Percentiles rank a stretch among this genome's conserved stretches.
These are phyloP conservation scores for Conoideocrella luteorostrata DNA, from an alignment of 2,329 filamentous ascomycete species.

Conservation along the genomic window DNA sequence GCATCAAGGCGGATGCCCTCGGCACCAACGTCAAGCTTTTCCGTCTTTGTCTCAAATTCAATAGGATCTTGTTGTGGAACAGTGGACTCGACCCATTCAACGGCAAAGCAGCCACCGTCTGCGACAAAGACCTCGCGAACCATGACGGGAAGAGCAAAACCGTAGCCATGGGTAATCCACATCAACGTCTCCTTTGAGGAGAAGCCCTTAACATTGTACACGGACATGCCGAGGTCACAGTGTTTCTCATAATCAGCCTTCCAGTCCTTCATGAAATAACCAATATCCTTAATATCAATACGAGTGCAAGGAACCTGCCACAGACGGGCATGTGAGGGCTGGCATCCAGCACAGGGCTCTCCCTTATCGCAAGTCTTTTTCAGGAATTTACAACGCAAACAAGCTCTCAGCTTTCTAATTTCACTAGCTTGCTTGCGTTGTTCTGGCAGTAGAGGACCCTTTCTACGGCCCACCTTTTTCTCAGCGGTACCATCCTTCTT, in stretches of 20 bases:
- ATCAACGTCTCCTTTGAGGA: constrained; percentile 61
- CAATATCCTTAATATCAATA: constrained; percentile 97
- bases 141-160: constrained; percentile 85
- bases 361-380: constrained; percentile 99
- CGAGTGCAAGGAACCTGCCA: constrained; percentile 98
- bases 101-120: constrained; percentile 85
- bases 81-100: constrained; percentile 87
- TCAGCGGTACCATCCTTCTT: constrained; percentile 75
- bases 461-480: constrained; percentile 88
- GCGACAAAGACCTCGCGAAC: constrained; percentile 89
- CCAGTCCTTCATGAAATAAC: constrained; percentile 99
- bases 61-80: constrained; percentile 62
- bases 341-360: constrained; percentile 90
- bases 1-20: constrained; percentile 77
- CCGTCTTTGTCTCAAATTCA: constrained; percentile 80
- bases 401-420: constrained; percentile 90
- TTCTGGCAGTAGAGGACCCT: constrained; percentile 83
- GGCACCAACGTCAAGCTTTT: constrained; percentile 80
- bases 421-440: constrained; percentile 95
- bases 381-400: constrained; percentile 93
- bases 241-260: constrained; percentile 94
- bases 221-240: constrained; percentile 76
- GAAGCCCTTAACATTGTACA: constrained; percentile 90
- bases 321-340: constrained; percentile 87
- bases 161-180: constrained; percentile 95